Percentiles rank a stretch among this genome's conserved stretches.
These are phyloP conservation scores for Chytridium lagenaria DNA, from an alignment of 371 early-diverging fungal genomes.

Conservation along the genomic window DNA sequence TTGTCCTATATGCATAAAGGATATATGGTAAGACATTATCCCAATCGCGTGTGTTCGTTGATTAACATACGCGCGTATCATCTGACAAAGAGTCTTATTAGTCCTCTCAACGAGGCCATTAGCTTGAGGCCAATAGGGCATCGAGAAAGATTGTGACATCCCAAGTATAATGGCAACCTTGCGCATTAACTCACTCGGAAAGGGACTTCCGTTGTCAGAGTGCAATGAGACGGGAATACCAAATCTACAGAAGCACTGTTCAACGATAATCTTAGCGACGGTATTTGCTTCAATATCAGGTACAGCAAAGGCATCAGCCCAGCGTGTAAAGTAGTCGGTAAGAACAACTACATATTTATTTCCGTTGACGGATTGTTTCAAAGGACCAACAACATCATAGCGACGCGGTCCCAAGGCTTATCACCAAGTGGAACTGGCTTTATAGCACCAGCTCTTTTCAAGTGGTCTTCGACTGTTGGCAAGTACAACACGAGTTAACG, in stretches of 20 bases:
- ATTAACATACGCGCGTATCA: constrained; percentile 26
- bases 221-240: constrained; percentile 20
- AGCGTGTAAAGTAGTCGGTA: constrained; percentile 18
- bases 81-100: constrained; percentile 21
- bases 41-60: constrained; percentile 24
- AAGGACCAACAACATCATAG: constrained; percentile 23
- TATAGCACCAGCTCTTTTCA: neutral
- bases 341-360: constrained; percentile 26
- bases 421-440: constrained; percentile 15
- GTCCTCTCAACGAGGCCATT: constrained; percentile 25
- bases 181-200: constrained; percentile 2
- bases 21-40: constrained; percentile 19
- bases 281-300: constrained; percentile 3
- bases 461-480: constrained; percentile 12
- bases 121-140: constrained; percentile 24
- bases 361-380: constrained; percentile 3
- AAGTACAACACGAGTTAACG: neutral
- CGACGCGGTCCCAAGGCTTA: constrained; percentile 13
- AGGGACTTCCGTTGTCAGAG: constrained; percentile 21
- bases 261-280: constrained; percentile 14
- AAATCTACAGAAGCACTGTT: constrained; percentile 19
- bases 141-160: constrained; percentile 12
- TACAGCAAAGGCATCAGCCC: constrained; percentile 31
- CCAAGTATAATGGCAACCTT: neutral
- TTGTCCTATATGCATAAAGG: constrained; percentile 19